phyloP scores from a whole-genome alignment of 371 early-diverging fungal species.

The Rhizopus delemar region DNA sequence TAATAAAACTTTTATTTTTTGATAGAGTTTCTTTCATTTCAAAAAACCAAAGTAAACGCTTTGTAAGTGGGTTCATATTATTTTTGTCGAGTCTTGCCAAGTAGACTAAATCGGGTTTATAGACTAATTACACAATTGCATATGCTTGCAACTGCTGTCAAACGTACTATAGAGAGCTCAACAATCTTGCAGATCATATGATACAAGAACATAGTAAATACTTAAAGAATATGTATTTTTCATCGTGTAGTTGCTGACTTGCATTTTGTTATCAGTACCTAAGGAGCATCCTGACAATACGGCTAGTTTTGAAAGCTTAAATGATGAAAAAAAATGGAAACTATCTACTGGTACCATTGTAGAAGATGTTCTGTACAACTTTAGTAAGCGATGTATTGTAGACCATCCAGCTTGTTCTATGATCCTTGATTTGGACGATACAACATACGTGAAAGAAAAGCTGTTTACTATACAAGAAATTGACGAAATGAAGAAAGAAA shows the following conservation, averaged over 20 bases:
- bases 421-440: slow-evolving; percentile 5
- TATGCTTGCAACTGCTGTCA: slow-evolving; percentile 1
- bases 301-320: slow-evolving; percentile 2
- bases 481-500: slow-evolving; percentile 11
- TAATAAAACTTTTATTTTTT: slow-evolving; percentile 2
- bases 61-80: too few relatives aligned
- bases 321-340: slow-evolving; percentile 1
- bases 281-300: not conserved
- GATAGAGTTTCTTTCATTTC: not conserved
- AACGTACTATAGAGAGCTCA: not conserved
- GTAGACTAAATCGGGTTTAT: too few relatives aligned
- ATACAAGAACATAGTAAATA: too few relatives aligned
- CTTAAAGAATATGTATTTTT: too few relatives aligned
- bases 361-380: slow-evolving; percentile 4
- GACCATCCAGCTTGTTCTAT: slow-evolving; percentile 3
- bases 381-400: slow-evolving; percentile 2
- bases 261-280: slow-evolving; percentile 2
- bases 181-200: too few relatives aligned
- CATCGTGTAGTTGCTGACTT: too few relatives aligned
- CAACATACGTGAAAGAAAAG: slow-evolving; percentile 1
- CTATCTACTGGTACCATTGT: slow-evolving; percentile 4
- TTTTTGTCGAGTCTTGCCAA: too few relatives aligned
- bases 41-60: too few relatives aligned
- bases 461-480: slow-evolving; percentile 3
- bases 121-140: not conserved